These are phyloP conservation scores for Phytophthora cajani DNA, from an alignment of 352 stramenopile genomes.

Conservation along the genomic window DNA sequence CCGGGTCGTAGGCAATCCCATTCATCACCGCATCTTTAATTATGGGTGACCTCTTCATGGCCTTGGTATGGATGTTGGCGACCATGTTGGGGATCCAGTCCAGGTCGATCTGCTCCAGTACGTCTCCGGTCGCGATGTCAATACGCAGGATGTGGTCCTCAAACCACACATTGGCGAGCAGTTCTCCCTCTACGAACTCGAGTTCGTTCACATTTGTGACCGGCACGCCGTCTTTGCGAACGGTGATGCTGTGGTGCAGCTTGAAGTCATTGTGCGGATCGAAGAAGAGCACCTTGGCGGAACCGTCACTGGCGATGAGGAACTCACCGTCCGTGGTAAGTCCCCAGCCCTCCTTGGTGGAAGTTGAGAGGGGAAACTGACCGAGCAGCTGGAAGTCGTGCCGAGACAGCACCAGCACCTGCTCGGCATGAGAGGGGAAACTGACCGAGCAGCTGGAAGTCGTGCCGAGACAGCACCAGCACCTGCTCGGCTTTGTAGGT, in stretches of 20 bases:
- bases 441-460: constrained; percentile 58
- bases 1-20: constrained; percentile 83
- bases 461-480: constrained; percentile 62
- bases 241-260: constrained; percentile 60
- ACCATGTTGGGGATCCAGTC: constrained; percentile 69
- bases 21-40: constrained; percentile 87
- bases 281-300: constrained; percentile 77
- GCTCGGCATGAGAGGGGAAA: constrained; percentile 61
- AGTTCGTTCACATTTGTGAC: constrained; percentile 86
- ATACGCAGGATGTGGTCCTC: constrained; percentile 81
- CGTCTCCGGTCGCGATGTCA: constrained; percentile 61
- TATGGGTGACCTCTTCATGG: constrained; percentile 47
- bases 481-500: constrained; percentile 81
- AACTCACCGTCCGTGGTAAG: constrained; percentile 83
- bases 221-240: constrained; percentile 47
- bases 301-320: constrained; percentile 90
- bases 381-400: constrained; percentile 58
- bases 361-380: constrained; percentile 68
- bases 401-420: constrained; percentile 69
- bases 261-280: constrained; percentile 67
- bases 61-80: constrained; percentile 53
- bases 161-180: constrained; percentile 91
- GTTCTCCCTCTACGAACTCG: constrained; percentile 82
- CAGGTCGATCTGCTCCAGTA: constrained; percentile 80
- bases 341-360: constrained; percentile 89